phyloP scores from a whole-genome alignment of 2,329 filamentous ascomycete genomes.

The Sclerotinia glacialis region DNA sequence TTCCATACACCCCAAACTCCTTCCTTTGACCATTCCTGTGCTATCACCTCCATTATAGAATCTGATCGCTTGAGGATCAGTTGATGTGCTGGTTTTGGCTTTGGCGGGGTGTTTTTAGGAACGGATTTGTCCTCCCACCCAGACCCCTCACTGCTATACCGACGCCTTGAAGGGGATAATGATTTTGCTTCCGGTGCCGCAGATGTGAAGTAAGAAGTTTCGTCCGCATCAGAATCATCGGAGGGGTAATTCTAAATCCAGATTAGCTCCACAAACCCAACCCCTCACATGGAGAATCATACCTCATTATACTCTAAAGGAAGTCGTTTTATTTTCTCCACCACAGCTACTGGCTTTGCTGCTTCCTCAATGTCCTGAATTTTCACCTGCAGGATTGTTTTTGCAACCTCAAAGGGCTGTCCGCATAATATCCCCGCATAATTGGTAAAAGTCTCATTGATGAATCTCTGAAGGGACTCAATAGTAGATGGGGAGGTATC shows the following conservation, averaged over 20 bases:
- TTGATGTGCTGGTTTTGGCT: constrained; percentile 50
- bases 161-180: constrained; percentile 40
- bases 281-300: constrained; percentile 10
- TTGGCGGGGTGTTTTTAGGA: constrained; percentile 38
- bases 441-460: constrained; percentile 87
- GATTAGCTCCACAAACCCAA: constrained; percentile 24
- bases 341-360: constrained; percentile 24
- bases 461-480: constrained; percentile 69
- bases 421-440: constrained; percentile 86
- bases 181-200: constrained; percentile 44
- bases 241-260: constrained; percentile 44
- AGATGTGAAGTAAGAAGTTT: constrained; percentile 82
- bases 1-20: constrained; percentile 94
- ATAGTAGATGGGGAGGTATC: constrained; percentile 73
- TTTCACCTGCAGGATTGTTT: constrained; percentile 82
- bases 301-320: constrained; percentile 34
- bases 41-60: constrained; percentile 81
- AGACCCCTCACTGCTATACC: constrained; percentile 26
- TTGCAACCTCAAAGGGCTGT: constrained; percentile 96
- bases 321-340: constrained; percentile 20
- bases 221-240: constrained; percentile 72
- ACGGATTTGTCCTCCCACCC: constrained; percentile 30
- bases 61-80: constrained; percentile 71
- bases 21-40: constrained; percentile 84
- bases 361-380: constrained; percentile 44